phyloP scores from a whole-genome alignment of 1,284 basidiomycete genomes.

The Leccinum pachyderme region DNA sequence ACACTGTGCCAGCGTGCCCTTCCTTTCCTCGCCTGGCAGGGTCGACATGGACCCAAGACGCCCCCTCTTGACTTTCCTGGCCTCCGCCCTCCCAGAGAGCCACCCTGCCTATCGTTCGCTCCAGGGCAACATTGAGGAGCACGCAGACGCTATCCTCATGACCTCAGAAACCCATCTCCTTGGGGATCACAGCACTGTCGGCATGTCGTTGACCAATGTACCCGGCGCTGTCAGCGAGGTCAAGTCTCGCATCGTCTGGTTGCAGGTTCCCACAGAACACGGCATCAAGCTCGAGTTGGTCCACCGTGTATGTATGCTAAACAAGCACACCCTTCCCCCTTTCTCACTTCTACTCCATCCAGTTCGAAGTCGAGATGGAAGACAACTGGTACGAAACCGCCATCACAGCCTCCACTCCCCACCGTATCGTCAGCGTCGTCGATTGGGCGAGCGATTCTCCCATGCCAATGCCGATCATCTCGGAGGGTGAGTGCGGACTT shows the following conservation, averaged over 20 bases:
- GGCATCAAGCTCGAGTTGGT: slow-evolving; percentile 61
- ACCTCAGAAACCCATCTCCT: slow-evolving; percentile 49
- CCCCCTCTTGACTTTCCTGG: slow-evolving; percentile 72
- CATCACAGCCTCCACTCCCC: slow-evolving; percentile 60
- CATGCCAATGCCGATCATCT: slow-evolving; percentile 29
- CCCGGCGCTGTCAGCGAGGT: slow-evolving; percentile 74
- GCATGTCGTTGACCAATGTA: slow-evolving; percentile 42
- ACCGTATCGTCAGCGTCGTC: slow-evolving; percentile 74
- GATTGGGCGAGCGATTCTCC: slow-evolving; percentile 80
- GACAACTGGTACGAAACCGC: slow-evolving; percentile 84
- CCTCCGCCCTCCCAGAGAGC: slow-evolving; percentile 59
- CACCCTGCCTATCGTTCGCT: slow-evolving; percentile 51
- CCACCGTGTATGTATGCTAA: slow-evolving; percentile 24
- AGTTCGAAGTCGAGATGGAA: slow-evolving; percentile 85
- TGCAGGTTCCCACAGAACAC: slow-evolving; percentile 63
- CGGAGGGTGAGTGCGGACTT: slow-evolving; percentile 20
- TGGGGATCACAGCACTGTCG: slow-evolving; percentile 43
- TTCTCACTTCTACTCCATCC: not conserved
- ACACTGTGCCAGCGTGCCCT: slow-evolving; percentile 53
- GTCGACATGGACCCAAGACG: slow-evolving; percentile 34
- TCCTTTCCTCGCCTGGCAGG: slow-evolving; percentile 20
- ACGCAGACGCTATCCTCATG: slow-evolving; percentile 51
- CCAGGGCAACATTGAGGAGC: slow-evolving; percentile 46
- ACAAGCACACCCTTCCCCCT: not conserved
- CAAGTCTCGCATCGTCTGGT: slow-evolving; percentile 67